Evolutionary conservation across 768 basidiomycete genomes (phyloP).

Genomic region (Panellus pusillus): DNA sequence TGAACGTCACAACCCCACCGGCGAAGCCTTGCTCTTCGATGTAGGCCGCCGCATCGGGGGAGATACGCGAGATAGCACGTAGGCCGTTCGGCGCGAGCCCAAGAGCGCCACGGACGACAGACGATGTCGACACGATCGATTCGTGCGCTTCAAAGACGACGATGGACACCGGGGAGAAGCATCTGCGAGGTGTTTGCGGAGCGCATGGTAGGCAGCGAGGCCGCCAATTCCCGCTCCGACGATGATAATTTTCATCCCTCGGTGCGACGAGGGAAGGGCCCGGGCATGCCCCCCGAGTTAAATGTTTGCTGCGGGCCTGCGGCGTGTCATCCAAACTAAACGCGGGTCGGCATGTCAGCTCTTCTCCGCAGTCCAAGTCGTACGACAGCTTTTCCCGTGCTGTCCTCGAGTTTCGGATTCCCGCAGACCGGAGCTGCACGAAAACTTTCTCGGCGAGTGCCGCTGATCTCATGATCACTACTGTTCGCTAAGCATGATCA

Average conservation of each 20-base stretch:
- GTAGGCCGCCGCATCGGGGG: constrained; percentile 29
- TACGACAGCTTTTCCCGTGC: too few species aligned
- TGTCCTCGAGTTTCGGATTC: too few species aligned
- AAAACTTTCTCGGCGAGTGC: too few species aligned
- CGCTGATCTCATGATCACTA: too few species aligned
- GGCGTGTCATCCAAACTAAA: not conserved
- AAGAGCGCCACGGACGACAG: constrained; percentile 35
- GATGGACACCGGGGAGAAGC: constrained; percentile 24
- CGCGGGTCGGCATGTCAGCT: too few species aligned
- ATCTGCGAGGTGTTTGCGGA: constrained; percentile 31
- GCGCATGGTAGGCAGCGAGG: constrained; percentile 21
- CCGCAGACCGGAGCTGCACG: too few species aligned
- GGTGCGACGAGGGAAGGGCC: not conserved
- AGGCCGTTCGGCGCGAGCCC: constrained; percentile 41
- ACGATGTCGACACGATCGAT: constrained; percentile 26
- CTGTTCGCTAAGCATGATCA: too few species aligned
- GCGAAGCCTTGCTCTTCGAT: constrained; percentile 30
- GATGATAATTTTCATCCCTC: constrained; percentile 22
- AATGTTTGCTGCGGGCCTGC: constrained; percentile 21
- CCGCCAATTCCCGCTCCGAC: constrained; percentile 25
- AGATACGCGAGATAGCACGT: constrained; percentile 33
- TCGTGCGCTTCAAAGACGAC: constrained; percentile 34
- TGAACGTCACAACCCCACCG: constrained; percentile 28
- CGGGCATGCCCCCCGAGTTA: constrained; percentile 1
- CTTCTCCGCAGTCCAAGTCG: too few species aligned